Evolutionary conservation across 768 basidiomycete genomes (phyloP).

Genomic region (Termitomyces sp.): DNA sequence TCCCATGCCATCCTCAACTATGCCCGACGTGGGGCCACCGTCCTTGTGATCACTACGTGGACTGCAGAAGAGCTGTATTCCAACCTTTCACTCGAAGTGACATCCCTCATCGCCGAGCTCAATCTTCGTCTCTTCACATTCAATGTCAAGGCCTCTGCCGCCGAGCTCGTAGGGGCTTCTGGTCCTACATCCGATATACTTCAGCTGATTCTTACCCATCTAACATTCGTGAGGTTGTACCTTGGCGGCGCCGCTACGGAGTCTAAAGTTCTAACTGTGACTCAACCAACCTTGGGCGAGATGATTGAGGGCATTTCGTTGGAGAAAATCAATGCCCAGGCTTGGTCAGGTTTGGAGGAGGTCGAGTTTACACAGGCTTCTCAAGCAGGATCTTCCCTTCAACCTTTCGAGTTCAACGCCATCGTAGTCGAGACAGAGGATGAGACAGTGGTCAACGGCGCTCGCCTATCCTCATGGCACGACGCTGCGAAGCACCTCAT

Average conservation of each 20-base stretch:
- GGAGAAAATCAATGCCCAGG: slow-evolving; percentile 45
- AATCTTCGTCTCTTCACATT: slow-evolving; percentile 55
- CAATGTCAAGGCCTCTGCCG: slow-evolving; percentile 51
- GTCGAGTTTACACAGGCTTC: slow-evolving; percentile 34
- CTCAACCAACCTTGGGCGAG: slow-evolving; percentile 39
- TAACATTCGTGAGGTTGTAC: slow-evolving; percentile 85
- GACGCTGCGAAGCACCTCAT: slow-evolving; percentile 84
- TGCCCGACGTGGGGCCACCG: slow-evolving; percentile 59
- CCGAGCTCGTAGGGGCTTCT: slow-evolving; percentile 30
- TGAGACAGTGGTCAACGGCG: slow-evolving; percentile 55
- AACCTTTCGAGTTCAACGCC: slow-evolving; percentile 68
- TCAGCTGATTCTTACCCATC: slow-evolving; percentile 58
- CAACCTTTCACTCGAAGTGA: slow-evolving; percentile 53
- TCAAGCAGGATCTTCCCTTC: slow-evolving; percentile 29
- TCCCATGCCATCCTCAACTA: slow-evolving; percentile 67
- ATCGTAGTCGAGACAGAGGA: slow-evolving; percentile 59
- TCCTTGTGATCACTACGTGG: slow-evolving; percentile 78
- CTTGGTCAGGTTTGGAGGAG: slow-evolving; percentile 66
- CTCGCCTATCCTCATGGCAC: slow-evolving; percentile 69
- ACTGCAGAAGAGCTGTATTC: slow-evolving; percentile 63
- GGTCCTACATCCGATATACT: slow-evolving; percentile 33
- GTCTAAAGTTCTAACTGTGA: slow-evolving; percentile 46
- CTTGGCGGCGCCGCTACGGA: slow-evolving; percentile 60
- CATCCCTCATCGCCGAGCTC: slow-evolving; percentile 43
- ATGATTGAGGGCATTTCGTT: slow-evolving; percentile 44